Base-by-base conservation (phyloP, 192 early-diverging fungal genomes). In the Coemansia sp. region DNA sequence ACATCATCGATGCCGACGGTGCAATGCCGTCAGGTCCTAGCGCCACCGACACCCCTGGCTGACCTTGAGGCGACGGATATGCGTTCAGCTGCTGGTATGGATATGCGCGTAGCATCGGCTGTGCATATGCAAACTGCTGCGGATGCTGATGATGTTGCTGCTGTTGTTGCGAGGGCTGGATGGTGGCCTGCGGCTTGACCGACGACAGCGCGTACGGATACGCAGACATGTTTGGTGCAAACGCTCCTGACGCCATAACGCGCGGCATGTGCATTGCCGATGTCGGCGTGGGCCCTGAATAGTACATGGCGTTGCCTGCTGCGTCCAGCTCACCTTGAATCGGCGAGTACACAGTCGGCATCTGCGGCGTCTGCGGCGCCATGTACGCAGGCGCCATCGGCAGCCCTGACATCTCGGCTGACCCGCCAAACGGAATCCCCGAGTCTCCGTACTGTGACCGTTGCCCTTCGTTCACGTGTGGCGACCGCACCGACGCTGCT, bases 321-420 rank as follows among this genome's bases (percentile, higher is more conserved):
- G 66, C n/a, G 7, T 75, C 78, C 1, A 75, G 41, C 2, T 75
- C 69, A 47, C 64, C 76, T 14, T 66, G 3, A 4, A 10, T 45
- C 10, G 78, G 78, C 59, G 78, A 81, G 60, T 75, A 81, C 63
- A 70, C 57, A 10, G 58, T 5, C 10, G 55, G 48, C 61, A 79
- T 63, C 14, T 66, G 64, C 15, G 59, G 69, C 51, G 55, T 21
- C 47, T n/a, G 53, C 24, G 39, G 61, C 41, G 38, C 39, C 19
- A 54, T 61, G 32, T 66, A 59, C 9, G 66, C 55, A 19, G 69
- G 63, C 5, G 56, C 64, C 60, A 78, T 48, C 4, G 70, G 25
- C 50, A 65, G 60, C 11, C 8, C 52, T 15, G 69, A 48, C 2
- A 41, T 32, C 54, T 67, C 39, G 39, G 27, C 17, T 27, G 47